Evolutionary conservation across 2,329 filamentous ascomycete species (phyloP).

Genomic region (Blastomyces emzantsi): DNA sequence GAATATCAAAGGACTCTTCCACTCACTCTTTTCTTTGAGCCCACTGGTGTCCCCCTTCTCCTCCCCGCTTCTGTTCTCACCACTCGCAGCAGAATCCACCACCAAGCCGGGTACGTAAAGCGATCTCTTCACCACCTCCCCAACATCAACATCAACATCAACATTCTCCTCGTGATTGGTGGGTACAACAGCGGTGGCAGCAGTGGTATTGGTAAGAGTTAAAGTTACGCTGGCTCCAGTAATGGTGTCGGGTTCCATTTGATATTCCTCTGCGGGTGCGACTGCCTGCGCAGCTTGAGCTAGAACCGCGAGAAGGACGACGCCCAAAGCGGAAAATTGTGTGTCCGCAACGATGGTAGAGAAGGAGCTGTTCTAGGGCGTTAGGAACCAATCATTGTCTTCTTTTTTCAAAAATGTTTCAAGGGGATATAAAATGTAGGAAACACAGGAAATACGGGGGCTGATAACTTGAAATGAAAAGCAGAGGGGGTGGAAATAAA

Average conservation of each 20-base stretch:
- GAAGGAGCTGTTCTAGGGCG: constrained; percentile 40
- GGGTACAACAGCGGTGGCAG: neutral
- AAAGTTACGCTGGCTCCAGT: neutral
- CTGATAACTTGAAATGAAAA: neutral
- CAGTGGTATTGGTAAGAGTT: too few relatives aligned
- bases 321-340: constrained; percentile 62
- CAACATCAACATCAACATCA: constrained; percentile 6
- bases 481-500: too few relatives aligned
- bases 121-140: constrained; percentile 9
- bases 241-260: neutral
- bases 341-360: constrained; percentile 61
- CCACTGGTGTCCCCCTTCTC: neutral
- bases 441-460: neutral
- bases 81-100: neutral
- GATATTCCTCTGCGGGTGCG: neutral
- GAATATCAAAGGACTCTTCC: neutral
- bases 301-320: constrained; percentile 57
- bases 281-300: constrained; percentile 46
- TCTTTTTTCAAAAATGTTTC: neutral
- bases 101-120: constrained; percentile 1
- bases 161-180: neutral
- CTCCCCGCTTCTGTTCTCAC: constrained; percentile 11
- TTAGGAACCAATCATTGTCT: too few relatives aligned
- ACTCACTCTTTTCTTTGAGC: neutral
- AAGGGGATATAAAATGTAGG: neutral